Percentiles rank a stretch among this genome's conserved stretches.
phyloP scores from a whole-genome alignment of 805 yeast species.

The Wickerhamomyces tratensis region DNA sequence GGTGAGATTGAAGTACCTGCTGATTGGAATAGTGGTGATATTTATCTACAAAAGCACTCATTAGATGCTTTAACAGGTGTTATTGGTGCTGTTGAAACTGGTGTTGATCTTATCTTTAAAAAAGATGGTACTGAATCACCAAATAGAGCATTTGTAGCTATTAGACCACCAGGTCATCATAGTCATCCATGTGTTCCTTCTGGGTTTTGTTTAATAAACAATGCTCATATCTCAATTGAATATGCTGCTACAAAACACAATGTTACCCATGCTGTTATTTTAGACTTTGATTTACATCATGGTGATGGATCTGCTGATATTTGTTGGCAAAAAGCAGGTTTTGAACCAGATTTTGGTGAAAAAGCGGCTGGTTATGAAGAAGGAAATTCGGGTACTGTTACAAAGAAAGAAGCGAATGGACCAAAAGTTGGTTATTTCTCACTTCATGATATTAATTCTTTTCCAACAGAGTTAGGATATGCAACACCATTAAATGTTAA shows the following conservation, averaged over 20 bases:
- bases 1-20: slow-evolving; percentile 68
- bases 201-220: slow-evolving; percentile 75
- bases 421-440: slow-evolving; percentile 78
- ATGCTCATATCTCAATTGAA: slow-evolving; percentile 73
- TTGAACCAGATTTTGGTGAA: slow-evolving; percentile 38
- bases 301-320: slow-evolving; percentile 88
- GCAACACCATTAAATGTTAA: slow-evolving; percentile 63
- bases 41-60: slow-evolving; percentile 59
- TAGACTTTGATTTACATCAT: slow-evolving; percentile 80
- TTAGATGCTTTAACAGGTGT: slow-evolving; percentile 68
- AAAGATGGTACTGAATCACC: slow-evolving; percentile 19
- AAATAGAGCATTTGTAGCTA: slow-evolving; percentile 50
- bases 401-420: slow-evolving; percentile 26
- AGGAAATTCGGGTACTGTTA: slow-evolving; percentile 34
- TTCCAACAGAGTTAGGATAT: slow-evolving; percentile 73
- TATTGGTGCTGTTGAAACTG: slow-evolving; percentile 65
- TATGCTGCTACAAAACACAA: slow-evolving; percentile 56
- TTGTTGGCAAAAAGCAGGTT: slow-evolving; percentile 71
- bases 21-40: slow-evolving; percentile 78
- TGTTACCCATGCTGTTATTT: slow-evolving; percentile 71
- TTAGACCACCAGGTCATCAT: slow-evolving; percentile 85
- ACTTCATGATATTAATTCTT: slow-evolving; percentile 76
- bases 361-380: slow-evolving; percentile 15
- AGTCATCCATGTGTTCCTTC: slow-evolving; percentile 77
- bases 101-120: slow-evolving; percentile 44